Percentiles rank a stretch among this genome's conserved stretches.
Conservation (phyloP, 1,139 yeast genomes). For the Magnusiomyces paraingens region DNA sequence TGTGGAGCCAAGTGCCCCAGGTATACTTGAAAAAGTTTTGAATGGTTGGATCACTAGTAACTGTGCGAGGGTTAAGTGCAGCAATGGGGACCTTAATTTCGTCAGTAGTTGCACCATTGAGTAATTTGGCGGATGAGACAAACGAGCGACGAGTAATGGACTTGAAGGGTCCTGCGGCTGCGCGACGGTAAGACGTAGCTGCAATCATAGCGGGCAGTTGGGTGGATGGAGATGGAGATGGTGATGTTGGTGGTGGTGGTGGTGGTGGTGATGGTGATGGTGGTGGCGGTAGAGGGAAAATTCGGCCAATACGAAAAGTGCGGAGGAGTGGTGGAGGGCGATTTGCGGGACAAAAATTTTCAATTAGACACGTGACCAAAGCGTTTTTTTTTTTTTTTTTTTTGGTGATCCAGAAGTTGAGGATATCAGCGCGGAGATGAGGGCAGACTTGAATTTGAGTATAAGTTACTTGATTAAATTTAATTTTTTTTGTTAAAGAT, state of each 20-base stretch:
- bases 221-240: neutral
- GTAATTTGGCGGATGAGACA: neutral
- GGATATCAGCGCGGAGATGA: too few relatives aligned
- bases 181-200: constrained; percentile 1
- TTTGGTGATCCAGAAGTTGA: neutral
- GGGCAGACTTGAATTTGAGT: too few relatives aligned
- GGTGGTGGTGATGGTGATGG: neutral
- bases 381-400: too few relatives aligned
- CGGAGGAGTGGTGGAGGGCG: too few relatives aligned
- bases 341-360: too few relatives aligned
- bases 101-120: neutral
- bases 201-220: neutral
- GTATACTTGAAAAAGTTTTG: constrained; percentile 75
- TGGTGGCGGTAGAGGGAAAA: neutral
- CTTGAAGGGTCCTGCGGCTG: neutral
- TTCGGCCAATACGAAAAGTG: neutral
- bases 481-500: too few relatives aligned
- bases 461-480: too few relatives aligned
- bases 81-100: constrained; percentile 16
- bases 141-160: neutral
- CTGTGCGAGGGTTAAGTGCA: constrained; percentile 28
- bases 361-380: too few relatives aligned
- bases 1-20: constrained; percentile 92
- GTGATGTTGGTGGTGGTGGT: neutral
- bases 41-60: constrained; percentile 62